Conservation (phyloP, 202 grass and related monocot species). For the Eragrostis tef region DNA sequence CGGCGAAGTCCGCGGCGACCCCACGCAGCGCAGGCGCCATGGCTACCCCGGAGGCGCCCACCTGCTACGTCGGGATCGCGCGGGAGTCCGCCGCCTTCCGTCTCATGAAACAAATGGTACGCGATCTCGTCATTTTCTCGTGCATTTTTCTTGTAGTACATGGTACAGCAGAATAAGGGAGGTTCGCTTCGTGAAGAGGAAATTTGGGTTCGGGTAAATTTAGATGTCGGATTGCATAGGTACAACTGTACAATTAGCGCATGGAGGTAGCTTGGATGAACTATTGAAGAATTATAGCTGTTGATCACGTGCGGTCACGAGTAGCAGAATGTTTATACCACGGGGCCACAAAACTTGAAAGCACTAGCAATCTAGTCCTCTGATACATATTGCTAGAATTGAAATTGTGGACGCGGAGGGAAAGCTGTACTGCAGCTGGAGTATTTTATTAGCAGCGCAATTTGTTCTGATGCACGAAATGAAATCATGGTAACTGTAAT, state of each 20-base stretch:
- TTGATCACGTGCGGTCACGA: not conserved
- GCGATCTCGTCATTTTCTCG: not conserved
- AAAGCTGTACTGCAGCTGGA: not conserved
- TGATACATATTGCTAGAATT: not conserved
- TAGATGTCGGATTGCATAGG: not conserved
- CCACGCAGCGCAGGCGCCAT: constrained; percentile 47
- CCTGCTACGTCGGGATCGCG: constrained; percentile 77
- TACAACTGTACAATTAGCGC: not conserved
- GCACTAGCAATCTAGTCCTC: not conserved
- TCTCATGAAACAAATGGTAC: constrained; percentile 99
- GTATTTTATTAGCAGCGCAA: not conserved
- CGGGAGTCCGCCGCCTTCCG: constrained; percentile 95
- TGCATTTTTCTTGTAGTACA: not conserved
- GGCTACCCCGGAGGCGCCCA: constrained; percentile 67
- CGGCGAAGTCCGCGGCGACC: constrained; percentile 46
- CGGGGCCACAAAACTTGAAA: not conserved
- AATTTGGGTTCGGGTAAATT: not conserved
- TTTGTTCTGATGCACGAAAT: not conserved
- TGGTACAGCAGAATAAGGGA: not conserved
- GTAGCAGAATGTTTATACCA: not conserved
- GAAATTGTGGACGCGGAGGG: not conserved
- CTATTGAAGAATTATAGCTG: not conserved
- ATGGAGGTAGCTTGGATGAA: not conserved
- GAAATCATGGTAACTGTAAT: not conserved
- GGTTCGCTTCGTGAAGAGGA: not conserved